phyloP scores from a whole-genome alignment of 805 yeast species.

The Candida montana region DNA sequence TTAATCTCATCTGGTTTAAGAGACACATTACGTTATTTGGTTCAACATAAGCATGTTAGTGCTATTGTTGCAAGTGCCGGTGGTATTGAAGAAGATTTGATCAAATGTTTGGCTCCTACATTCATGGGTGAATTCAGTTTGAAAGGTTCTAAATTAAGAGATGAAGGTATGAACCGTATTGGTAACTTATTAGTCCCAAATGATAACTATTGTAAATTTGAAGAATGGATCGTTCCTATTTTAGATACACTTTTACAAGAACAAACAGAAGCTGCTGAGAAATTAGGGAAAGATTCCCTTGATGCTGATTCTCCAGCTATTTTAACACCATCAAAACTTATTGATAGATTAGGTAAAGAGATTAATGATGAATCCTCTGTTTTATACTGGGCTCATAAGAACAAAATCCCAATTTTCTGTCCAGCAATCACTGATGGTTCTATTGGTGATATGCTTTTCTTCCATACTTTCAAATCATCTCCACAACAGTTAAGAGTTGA shows the following conservation, averaged over 20 bases:
- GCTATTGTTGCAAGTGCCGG: constrained; percentile 98
- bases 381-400: constrained; percentile 96
- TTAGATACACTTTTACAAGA: constrained; percentile 84
- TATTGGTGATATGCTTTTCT: constrained; percentile 97
- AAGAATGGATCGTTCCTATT: constrained; percentile 97
- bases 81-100: constrained; percentile 95
- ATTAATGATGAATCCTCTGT: constrained; percentile 92
- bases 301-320: constrained; percentile 59
- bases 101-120: constrained; percentile 95
- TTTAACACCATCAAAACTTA: constrained; percentile 93
- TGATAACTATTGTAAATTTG: constrained; percentile 95
- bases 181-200: constrained; percentile 96
- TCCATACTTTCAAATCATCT: constrained; percentile 94
- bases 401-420: constrained; percentile 92
- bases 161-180: constrained; percentile 94
- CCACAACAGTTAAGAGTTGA: constrained; percentile 88
- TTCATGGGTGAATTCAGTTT: constrained; percentile 86
- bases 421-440: constrained; percentile 98
- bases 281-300: constrained; percentile 46
- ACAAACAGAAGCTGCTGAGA: constrained; percentile 63
- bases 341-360: constrained; percentile 91
- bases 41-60: constrained; percentile 89
- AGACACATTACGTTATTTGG: constrained; percentile 83
- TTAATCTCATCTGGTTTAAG: constrained; percentile 92
- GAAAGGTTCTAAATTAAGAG: constrained; percentile 78